Conservation (phyloP, 2,329 filamentous ascomycete genomes). For the Lachnellula arida region DNA sequence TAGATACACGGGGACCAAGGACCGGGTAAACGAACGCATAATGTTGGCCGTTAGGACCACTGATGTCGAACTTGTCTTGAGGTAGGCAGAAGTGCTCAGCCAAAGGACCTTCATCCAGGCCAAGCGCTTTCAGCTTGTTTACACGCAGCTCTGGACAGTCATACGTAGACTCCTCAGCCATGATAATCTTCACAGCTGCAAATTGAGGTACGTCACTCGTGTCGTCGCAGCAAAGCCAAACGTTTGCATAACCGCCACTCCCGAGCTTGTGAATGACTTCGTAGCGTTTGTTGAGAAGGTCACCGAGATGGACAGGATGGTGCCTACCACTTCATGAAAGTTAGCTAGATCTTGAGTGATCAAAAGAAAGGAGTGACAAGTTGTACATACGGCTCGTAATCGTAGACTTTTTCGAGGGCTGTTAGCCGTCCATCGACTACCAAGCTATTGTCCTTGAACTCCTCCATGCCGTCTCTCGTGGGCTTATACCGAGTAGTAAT, state of each 20-base stretch:
- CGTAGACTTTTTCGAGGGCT: too few species aligned
- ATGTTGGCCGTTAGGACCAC: conserved; percentile 11
- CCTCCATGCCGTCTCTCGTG: too few species aligned
- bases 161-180: conserved; percentile 8
- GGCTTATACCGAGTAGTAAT: too few species aligned
- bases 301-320: conserved; percentile 26
- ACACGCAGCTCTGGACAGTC: conserved; percentile 8
- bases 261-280: conserved; percentile 37
- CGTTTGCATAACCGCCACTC: conserved; percentile 36
- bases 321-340: conserved; percentile 10
- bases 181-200: conserved; percentile 12
- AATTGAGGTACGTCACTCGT: conserved; percentile 5
- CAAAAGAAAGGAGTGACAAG: too few species aligned
- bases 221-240: conserved; percentile 36
- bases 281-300: conserved; percentile 27
- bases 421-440: too few species aligned
- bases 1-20: conserved; percentile 10
- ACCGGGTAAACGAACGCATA: conserved; percentile 7
- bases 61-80: conserved; percentile 7
- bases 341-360: too few species aligned
- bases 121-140: conserved; percentile 4
- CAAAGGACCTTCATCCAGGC: not conserved
- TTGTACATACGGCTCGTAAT: too few species aligned
- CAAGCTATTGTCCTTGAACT: too few species aligned
- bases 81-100: conserved; percentile 4